A percentile compares a stretch with the other conserved stretches of the same genome.
These are phyloP conservation scores for Cryptosporidium bovis DNA, from an alignment of 169 alveolate species.

Conservation along the genomic window DNA sequence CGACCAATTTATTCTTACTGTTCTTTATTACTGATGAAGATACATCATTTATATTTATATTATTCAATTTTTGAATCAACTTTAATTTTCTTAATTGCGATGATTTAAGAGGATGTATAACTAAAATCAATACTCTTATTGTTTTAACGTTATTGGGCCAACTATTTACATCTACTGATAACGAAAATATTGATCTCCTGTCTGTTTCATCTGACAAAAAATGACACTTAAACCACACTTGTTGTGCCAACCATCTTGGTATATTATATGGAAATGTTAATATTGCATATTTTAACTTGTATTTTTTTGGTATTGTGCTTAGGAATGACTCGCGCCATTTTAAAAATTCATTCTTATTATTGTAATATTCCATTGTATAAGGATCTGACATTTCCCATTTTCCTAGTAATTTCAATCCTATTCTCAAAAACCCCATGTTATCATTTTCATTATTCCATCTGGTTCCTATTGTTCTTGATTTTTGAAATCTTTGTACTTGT, in stretches of 20 bases:
- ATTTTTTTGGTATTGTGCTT: constrained; percentile 55
- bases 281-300: constrained; percentile 66
- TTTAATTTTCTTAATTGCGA: constrained; percentile 49
- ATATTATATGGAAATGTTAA: constrained; percentile 64
- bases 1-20: neutral
- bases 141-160: constrained; percentile 72
- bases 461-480: constrained; percentile 70
- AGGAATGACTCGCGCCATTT: constrained; percentile 71
- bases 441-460: constrained; percentile 65
- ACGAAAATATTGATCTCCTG: constrained; percentile 59
- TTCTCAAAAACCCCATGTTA: constrained; percentile 37
- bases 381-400: constrained; percentile 75
- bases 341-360: constrained; percentile 53
- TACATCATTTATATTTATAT: neutral
- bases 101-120: constrained; percentile 54
- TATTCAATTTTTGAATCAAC: constrained; percentile 28
- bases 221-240: constrained; percentile 67
- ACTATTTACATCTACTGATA: constrained; percentile 46
- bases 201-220: constrained; percentile 65
- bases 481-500: constrained; percentile 71
- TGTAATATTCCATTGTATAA: constrained; percentile 51
- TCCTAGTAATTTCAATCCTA: constrained; percentile 56
- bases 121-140: constrained; percentile 41
- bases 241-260: constrained; percentile 74
- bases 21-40: neutral